Evolutionary conservation across 768 basidiomycete species (phyloP).

Genomic region (Saitozyma podzolica): DNA sequence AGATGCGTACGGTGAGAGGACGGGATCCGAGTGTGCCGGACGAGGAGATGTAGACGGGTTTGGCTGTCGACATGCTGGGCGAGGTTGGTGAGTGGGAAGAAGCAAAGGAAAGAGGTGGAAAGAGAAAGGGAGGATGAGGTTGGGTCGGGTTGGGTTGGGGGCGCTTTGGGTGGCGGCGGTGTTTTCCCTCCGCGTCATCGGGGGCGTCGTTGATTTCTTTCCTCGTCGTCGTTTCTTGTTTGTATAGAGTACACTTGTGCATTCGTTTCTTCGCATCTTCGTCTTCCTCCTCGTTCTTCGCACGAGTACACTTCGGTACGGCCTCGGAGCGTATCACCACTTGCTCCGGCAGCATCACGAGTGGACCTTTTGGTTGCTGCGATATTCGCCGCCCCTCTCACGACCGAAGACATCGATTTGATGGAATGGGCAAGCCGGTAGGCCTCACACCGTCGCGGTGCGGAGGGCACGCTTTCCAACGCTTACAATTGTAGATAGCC

Average conservation of each 20-base stretch:
- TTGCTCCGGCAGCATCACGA: too few species aligned
- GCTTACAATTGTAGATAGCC: conserved; percentile 20
- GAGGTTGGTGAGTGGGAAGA: background rate
- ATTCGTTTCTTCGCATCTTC: too few species aligned
- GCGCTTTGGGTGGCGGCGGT: conserved; percentile 6
- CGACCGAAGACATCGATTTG: too few species aligned
- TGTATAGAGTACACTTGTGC: too few species aligned
- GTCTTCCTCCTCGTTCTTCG: too few species aligned
- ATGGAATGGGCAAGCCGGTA: conserved; percentile 14
- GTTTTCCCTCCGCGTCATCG: background rate
- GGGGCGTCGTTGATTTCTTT: background rate
- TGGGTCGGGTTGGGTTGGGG: background rate
- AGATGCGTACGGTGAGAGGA: conserved; percentile 26
- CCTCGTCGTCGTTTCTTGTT: too few species aligned
- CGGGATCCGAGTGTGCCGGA: conserved; percentile 33
- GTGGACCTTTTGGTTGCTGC: too few species aligned
- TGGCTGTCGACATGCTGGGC: conserved; percentile 29
- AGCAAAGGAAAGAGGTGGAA: background rate
- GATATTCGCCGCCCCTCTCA: too few species aligned
- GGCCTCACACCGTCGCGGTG: background rate
- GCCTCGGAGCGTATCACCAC: too few species aligned
- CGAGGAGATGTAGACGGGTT: conserved; percentile 36
- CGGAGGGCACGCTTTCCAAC: background rate
- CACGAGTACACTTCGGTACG: too few species aligned
- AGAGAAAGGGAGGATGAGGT: too few species aligned